A percentile compares a stretch with the other conserved stretches of the same genome.
phyloP scores from a whole-genome alignment of 2,329 filamentous ascomycete species.

The Didymella glomerata region DNA sequence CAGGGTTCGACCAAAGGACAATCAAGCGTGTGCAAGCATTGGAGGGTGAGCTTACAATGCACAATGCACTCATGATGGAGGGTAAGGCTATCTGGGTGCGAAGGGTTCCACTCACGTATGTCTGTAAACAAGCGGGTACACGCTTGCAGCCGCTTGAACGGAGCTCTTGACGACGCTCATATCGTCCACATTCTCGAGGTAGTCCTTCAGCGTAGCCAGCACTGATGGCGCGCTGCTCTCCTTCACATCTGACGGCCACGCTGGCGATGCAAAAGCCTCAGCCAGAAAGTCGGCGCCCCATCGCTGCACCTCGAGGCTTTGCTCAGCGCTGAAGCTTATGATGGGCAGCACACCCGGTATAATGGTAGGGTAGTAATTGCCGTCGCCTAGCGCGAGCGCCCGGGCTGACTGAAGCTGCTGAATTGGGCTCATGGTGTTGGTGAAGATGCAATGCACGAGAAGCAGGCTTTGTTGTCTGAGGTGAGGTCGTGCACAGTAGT shows the following conservation, averaged over 20 bases:
- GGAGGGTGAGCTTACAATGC: slow-evolving; percentile 25
- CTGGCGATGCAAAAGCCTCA: slow-evolving; percentile 94
- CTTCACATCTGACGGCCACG: slow-evolving; percentile 79
- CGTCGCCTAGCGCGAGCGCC: slow-evolving; percentile 85
- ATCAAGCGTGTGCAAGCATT: slow-evolving; percentile 26
- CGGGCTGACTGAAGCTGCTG: slow-evolving; percentile 89
- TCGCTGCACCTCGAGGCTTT: slow-evolving; percentile 78
- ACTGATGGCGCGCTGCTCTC: slow-evolving; percentile 79
- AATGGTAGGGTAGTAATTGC: slow-evolving; percentile 89
- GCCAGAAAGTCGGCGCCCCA: slow-evolving; percentile 97
- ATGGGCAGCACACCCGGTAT: slow-evolving; percentile 93
- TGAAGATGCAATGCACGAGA: slow-evolving; percentile 31
- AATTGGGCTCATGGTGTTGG: slow-evolving; percentile 55
- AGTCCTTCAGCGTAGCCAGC: slow-evolving; percentile 72
- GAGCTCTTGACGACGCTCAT: slow-evolving; percentile 81
- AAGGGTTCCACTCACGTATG: slow-evolving; percentile 79
- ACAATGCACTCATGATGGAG: slow-evolving; percentile 27
- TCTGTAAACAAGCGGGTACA: slow-evolving; percentile 90
- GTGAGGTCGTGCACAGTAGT: slow-evolving; percentile 25
- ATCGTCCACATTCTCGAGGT: slow-evolving; percentile 70
- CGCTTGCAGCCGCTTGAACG: slow-evolving; percentile 87
- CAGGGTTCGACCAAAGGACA: slow-evolving; percentile 34
- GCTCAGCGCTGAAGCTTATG: slow-evolving; percentile 74
- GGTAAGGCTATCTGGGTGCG: slow-evolving; percentile 33
- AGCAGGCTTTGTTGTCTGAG: slow-evolving; percentile 39